Percentiles rank a stretch among this genome's conserved stretches.
phyloP scores from a whole-genome alignment of 805 yeast genomes.

The Hanseniaspora osmophila region DNA sequence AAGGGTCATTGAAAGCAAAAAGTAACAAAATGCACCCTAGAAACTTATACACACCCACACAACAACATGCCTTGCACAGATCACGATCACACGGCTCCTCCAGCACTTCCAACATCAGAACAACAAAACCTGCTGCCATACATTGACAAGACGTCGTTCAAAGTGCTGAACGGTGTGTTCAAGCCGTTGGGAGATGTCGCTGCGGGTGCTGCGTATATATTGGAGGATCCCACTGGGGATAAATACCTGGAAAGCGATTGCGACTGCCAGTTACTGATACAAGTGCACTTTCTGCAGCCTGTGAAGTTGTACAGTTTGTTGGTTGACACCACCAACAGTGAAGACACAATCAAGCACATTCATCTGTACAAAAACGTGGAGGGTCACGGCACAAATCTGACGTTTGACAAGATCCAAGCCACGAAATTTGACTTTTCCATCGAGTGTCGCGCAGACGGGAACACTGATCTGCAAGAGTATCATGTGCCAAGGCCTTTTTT shows the following conservation, averaged over 20 bases:
- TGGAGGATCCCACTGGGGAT: constrained; percentile 33
- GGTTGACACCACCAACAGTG: constrained; percentile 26
- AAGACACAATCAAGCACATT: constrained; percentile 54
- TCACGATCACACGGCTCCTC: constrained; percentile 31
- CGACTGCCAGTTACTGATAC: constrained; percentile 65
- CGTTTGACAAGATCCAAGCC: constrained; percentile 48
- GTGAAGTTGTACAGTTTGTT: constrained; percentile 65
- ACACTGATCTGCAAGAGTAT: constrained; percentile 36
- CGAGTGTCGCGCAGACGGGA: constrained; percentile 53
- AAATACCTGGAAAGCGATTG: constrained; percentile 52
- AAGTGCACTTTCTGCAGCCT: constrained; percentile 65
- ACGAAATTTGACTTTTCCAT: constrained; percentile 36
- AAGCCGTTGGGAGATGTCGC: constrained; percentile 24
- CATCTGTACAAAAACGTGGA: constrained; percentile 53
- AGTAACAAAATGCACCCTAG: no score
- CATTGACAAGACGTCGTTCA: constrained; percentile 45
- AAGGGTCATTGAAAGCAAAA: not conserved
- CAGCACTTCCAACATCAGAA: constrained; percentile 58
- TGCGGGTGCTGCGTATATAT: constrained; percentile 17
- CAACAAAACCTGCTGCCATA: constrained; percentile 52
- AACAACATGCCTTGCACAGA: constrained; percentile 14
- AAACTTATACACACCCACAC: no score
- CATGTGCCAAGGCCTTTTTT: constrained; percentile 62
- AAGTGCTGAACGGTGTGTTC: constrained; percentile 49
- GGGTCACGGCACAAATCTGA: constrained; percentile 31